phyloP scores from a whole-genome alignment of 495 filamentous ascomycete genomes.

The Aspergillus affinis region DNA sequence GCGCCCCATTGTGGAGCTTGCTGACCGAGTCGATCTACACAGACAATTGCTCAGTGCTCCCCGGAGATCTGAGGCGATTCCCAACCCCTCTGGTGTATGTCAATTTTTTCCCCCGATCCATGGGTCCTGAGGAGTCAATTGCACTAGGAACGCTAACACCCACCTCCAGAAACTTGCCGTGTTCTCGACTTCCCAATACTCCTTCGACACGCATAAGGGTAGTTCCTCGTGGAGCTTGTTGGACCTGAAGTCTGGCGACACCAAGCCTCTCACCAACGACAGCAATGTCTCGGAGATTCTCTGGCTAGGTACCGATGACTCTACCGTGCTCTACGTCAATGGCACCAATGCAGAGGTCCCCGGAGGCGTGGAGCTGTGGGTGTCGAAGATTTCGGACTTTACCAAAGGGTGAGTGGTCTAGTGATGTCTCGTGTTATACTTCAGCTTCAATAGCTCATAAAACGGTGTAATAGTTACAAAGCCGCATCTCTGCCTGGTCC shows the following conservation, averaged over 20 bases:
- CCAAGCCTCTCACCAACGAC: conserved; percentile 37
- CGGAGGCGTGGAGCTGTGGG: conserved; percentile 44
- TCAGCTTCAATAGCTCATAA: conserved; percentile 1
- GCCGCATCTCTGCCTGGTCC: conserved; percentile 58
- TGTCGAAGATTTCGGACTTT: conserved; percentile 33
- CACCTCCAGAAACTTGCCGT: conserved; percentile 25
- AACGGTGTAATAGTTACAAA: conserved; percentile 41
- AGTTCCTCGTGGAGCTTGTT: conserved; percentile 37
- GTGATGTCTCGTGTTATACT: background rate
- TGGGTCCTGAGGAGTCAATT: background rate
- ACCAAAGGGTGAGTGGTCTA: conserved; percentile 21
- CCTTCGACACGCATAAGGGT: conserved; percentile 39
- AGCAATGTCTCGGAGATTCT: conserved; percentile 45
- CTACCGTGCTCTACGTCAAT: conserved; percentile 48
- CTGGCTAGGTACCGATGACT: conserved; percentile 42
- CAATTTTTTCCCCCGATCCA: background rate
- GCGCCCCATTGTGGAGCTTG: background rate
- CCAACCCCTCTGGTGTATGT: conserved; percentile 40
- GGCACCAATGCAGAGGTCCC: conserved; percentile 42
- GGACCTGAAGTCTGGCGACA: conserved; percentile 39
- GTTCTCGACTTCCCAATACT: conserved; percentile 45
- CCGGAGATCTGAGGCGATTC: conserved; percentile 33
- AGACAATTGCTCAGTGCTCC: conserved; percentile 39
- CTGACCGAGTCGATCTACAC: background rate
- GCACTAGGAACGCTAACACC: background rate